Conservation (phyloP, 164 flowering plant species). For the Piper longum region DNA sequence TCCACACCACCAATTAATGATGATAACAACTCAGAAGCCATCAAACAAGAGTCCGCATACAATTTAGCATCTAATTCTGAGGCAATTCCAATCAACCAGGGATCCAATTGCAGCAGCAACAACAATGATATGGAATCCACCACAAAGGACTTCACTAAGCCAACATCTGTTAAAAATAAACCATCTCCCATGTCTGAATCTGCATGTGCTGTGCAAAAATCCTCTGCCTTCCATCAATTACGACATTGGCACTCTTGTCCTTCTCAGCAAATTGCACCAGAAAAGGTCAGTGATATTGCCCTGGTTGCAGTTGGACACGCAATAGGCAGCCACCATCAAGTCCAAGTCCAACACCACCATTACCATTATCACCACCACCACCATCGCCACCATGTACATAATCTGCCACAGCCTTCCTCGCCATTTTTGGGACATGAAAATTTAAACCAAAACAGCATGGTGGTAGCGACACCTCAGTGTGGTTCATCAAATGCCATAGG, state of each 20-base stretch:
- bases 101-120: constrained; percentile 41
- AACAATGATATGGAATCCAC: constrained; percentile 42
- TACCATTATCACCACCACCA: constrained; percentile 37
- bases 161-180: constrained; percentile 26
- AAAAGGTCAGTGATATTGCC: constrained; percentile 18
- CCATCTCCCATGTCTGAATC: constrained; percentile 23
- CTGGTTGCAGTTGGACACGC: constrained; percentile 16
- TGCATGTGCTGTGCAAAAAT: constrained; percentile 15
- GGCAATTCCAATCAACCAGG: constrained; percentile 27
- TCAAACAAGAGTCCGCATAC: constrained; percentile 23
- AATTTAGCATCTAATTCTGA: constrained; percentile 22
- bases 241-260: constrained; percentile 18
- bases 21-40: constrained; percentile 33
- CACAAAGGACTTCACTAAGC: constrained; percentile 25
- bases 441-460: constrained; percentile 23
- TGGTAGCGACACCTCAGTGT: constrained; percentile 27
- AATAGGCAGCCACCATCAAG: constrained; percentile 23
- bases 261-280: constrained; percentile 19
- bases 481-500: constrained; percentile 43
- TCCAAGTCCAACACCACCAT: constrained; percentile 47
- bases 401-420: constrained; percentile 12
- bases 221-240: constrained; percentile 33
- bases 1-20: constrained; percentile 26
- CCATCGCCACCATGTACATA: constrained; percentile 39
- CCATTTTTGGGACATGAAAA: constrained; percentile 28